Conservation (phyloP, 2,329 filamentous ascomycete species). For the Diplocarpon mali region DNA sequence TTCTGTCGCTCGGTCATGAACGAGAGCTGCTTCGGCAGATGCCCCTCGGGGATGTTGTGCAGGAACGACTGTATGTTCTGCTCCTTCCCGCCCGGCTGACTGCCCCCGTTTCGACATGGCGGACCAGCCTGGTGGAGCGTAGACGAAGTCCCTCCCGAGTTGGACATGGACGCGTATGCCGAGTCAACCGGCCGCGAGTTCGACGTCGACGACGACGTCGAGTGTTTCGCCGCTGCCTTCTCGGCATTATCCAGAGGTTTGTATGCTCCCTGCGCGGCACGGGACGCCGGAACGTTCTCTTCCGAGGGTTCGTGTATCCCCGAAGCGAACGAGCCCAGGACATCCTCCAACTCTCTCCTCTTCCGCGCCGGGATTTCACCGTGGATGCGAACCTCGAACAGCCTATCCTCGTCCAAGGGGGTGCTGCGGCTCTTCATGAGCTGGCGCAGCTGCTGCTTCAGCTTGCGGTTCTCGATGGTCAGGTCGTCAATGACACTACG, state of each 20-base stretch:
- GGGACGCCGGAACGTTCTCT: background rate
- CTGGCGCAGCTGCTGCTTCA: constrained; percentile 43
- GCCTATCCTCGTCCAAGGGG: constrained; percentile 59
- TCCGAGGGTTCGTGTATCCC: constrained; percentile 41
- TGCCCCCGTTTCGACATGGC: background rate
- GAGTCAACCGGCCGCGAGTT: constrained; percentile 38
- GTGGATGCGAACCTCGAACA: constrained; percentile 77
- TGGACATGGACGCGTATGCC: constrained; percentile 56
- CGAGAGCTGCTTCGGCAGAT: constrained; percentile 47
- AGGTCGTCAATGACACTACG: constrained; percentile 79
- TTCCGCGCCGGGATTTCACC: constrained; percentile 54
- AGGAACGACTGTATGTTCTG: constrained; percentile 60
- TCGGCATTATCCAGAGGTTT: constrained; percentile 29
- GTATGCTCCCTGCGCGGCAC: constrained; percentile 28
- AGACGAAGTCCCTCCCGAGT: constrained; percentile 15
- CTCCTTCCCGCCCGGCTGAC: constrained; percentile 27
- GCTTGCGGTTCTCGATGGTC: constrained; percentile 69
- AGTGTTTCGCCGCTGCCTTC: constrained; percentile 6
- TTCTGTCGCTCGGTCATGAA: constrained; percentile 61
- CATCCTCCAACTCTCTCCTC: constrained; percentile 65
- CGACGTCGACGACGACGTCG: constrained; percentile 14
- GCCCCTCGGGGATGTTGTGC: constrained; percentile 58
- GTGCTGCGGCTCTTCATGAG: constrained; percentile 51
- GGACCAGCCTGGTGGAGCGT: background rate
- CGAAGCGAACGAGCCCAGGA: constrained; percentile 59